Conservation (phyloP, 495 filamentous ascomycete genomes). For the Xylaria curta region DNA sequence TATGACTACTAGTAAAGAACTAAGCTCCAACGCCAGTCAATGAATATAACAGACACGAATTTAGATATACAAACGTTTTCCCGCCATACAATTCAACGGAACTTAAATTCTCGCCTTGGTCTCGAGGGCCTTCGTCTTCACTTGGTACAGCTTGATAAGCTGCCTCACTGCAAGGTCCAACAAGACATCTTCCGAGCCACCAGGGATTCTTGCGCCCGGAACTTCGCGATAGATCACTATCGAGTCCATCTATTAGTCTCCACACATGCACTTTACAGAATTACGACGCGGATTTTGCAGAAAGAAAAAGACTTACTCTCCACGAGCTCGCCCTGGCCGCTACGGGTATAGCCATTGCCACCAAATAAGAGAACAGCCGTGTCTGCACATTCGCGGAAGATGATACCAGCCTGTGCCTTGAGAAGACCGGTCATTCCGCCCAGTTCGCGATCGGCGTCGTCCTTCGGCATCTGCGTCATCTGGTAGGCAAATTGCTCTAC, state of each 20-base stretch:
- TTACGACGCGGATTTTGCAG: not conserved
- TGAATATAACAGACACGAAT: not conserved
- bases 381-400: conserved; percentile 72
- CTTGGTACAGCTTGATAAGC: conserved; percentile 73
- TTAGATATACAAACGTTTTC: not conserved
- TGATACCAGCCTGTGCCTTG: conserved; percentile 74
- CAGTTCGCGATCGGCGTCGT: conserved; percentile 67
- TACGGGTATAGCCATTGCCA: conserved; percentile 72
- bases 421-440: conserved; percentile 73
- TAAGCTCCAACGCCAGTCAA: not conserved
- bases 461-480: conserved; percentile 66
- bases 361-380: conserved; percentile 73
- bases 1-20: not conserved
- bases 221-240: conserved; percentile 71
- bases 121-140: conserved; percentile 66
- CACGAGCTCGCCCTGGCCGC: conserved; percentile 72
- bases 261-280: not conserved
- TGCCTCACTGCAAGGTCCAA: conserved; percentile 74
- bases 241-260: not conserved
- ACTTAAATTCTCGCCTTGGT: conserved; percentile 31
- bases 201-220: conserved; percentile 66
- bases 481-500: conserved; percentile 77
- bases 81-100: not conserved
- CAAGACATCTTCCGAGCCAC: conserved; percentile 78
- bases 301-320: conserved; percentile 56